A percentile compares a stretch with the other conserved stretches of the same genome.
Conservation (phyloP, 768 basidiomycete genomes). For the Guyanaporus albipodus region DNA sequence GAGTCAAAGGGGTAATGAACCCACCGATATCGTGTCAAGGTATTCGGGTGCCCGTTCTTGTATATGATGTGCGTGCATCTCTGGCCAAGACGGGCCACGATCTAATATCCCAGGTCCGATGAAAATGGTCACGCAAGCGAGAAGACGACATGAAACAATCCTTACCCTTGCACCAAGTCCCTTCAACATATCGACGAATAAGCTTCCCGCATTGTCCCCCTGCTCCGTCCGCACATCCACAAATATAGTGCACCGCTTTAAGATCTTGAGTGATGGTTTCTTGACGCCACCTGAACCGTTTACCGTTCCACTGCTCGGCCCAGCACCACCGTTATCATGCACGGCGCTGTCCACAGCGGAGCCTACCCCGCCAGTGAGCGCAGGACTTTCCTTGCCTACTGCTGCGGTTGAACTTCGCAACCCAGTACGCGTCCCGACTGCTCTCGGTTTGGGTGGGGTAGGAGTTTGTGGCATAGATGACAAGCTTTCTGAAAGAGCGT, state of each 20-base stretch:
- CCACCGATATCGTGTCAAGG: conserved; percentile 67
- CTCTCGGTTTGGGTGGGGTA: conserved; percentile 28
- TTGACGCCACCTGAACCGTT: conserved; percentile 25
- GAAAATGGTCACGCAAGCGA: not conserved
- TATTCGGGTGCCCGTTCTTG: conserved; percentile 77
- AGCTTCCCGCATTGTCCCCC: conserved; percentile 74
- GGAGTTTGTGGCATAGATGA: conserved; percentile 44
- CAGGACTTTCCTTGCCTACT: conserved; percentile 21
- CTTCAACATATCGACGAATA: conserved; percentile 82
- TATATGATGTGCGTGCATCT: conserved; percentile 82
- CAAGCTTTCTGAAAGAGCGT: conserved; percentile 60
- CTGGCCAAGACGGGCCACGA: conserved; percentile 62
- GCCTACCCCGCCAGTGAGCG: conserved; percentile 31
- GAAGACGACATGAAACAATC: not conserved
- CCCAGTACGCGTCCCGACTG: conserved; percentile 49
- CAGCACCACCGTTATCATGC: conserved; percentile 19
- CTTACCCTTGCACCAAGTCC: conserved; percentile 77
- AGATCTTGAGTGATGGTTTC: conserved; percentile 42
- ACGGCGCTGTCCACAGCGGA: conserved; percentile 16
- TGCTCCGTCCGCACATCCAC: conserved; percentile 76
- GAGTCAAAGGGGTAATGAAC: conserved; percentile 12
- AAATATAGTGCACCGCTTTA: conserved; percentile 75
- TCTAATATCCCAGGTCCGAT: conserved; percentile 34
- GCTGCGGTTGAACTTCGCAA: conserved; percentile 39
- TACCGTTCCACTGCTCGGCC: conserved; percentile 17